Evolutionary conservation across 164 flowering plant species (phyloP).

Genomic region (Euptelea pleiosperma): DNA sequence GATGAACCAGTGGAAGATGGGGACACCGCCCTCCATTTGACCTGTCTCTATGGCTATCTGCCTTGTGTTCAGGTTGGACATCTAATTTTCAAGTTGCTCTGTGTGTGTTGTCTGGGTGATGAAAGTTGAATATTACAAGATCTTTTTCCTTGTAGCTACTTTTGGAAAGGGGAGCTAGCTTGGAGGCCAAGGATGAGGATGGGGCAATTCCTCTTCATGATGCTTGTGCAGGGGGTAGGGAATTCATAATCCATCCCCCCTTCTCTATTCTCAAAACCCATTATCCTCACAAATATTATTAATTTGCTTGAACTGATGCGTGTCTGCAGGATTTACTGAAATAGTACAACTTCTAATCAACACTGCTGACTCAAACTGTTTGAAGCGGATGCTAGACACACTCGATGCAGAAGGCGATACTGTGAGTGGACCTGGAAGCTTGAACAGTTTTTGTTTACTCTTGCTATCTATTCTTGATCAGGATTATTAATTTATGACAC

Average conservation of each 20-base stretch:
- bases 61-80: constrained; percentile 66
- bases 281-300: not conserved
- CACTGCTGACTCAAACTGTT: constrained; percentile 38
- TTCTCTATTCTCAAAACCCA: too few species aligned
- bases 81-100: not conserved
- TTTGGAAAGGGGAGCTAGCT: constrained; percentile 73
- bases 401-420: constrained; percentile 87
- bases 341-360: constrained; percentile 61
- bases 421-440: constrained; percentile 38
- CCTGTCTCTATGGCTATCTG: constrained; percentile 75
- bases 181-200: constrained; percentile 84
- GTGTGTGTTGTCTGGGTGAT: not conserved
- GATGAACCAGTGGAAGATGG: constrained; percentile 87
- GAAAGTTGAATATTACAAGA: not conserved
- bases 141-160: constrained; percentile 45
- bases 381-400: constrained; percentile 64
- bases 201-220: constrained; percentile 97
- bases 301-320: not conserved
- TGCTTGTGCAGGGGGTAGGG: constrained; percentile 93
- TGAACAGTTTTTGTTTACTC: not conserved
- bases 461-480: not conserved
- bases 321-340: constrained; percentile 58
- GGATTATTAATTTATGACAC: not conserved
- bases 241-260: not conserved
- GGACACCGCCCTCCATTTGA: constrained; percentile 79